Evolutionary conservation across 2,329 filamentous ascomycete species (phyloP).

Genomic region (Emergomyces pasteurianus): DNA sequence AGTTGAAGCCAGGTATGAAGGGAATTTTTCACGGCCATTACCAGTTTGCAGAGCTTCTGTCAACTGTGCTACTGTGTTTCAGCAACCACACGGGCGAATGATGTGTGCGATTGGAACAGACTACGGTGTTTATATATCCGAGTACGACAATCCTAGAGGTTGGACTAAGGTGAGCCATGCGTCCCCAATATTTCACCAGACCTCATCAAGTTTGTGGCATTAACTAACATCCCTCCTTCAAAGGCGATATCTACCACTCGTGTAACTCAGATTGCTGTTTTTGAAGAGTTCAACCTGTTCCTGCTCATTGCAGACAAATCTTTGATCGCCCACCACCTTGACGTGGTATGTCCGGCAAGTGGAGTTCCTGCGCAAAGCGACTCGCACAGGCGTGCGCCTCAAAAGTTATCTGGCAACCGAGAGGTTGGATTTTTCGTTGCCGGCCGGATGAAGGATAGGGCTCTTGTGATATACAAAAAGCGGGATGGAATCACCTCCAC

Average conservation of each 20-base stretch:
- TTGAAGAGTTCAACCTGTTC: slow-evolving; percentile 91
- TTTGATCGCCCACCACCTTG: slow-evolving; percentile 85
- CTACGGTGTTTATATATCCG: slow-evolving; percentile 81
- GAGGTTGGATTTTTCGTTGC: slow-evolving; percentile 96
- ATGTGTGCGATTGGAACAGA: slow-evolving; percentile 94
- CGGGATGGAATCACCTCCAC: slow-evolving; percentile 83
- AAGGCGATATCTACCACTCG: slow-evolving; percentile 63
- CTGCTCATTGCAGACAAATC: slow-evolving; percentile 84
- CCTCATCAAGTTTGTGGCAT: slow-evolving; percentile 1
- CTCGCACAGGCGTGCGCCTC: slow-evolving; percentile 71
- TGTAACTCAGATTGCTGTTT: slow-evolving; percentile 85
- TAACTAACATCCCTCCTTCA: slow-evolving; percentile 18
- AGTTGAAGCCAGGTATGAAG: slow-evolving; percentile 61
- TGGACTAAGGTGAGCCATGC: slow-evolving; percentile 64
- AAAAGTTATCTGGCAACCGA: slow-evolving; percentile 72
- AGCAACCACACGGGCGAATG: slow-evolving; percentile 63
- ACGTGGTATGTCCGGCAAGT: slow-evolving; percentile 55
- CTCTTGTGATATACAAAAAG: slow-evolving; percentile 93
- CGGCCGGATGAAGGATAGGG: slow-evolving; percentile 92
- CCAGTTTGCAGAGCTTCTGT: slow-evolving; percentile 78
- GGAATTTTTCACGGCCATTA: slow-evolving; percentile 51
- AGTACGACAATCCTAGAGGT: slow-evolving; percentile 76
- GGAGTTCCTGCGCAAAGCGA: slow-evolving; percentile 46
- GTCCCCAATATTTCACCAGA: neutral
- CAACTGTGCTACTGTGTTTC: slow-evolving; percentile 87